Evolutionary conservation across 2,329 filamentous ascomycete species (phyloP).

Genomic region (Cladophialophora carrionii): DNA sequence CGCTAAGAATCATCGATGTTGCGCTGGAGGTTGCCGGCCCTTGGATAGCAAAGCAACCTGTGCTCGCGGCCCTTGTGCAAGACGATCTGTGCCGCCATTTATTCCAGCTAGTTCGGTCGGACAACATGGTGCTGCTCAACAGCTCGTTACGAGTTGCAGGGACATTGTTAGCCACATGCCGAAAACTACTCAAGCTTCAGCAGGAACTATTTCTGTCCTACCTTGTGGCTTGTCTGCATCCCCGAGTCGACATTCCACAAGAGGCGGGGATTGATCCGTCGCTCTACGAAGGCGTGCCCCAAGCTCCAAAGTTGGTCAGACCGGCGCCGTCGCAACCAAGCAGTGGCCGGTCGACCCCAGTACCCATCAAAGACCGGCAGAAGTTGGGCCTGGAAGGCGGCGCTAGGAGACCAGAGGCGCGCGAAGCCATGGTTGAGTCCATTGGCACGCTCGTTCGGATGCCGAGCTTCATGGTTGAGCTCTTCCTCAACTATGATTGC

Average conservation of each 20-base stretch:
- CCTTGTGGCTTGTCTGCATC: conserved; percentile 88
- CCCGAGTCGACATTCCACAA: conserved; percentile 87
- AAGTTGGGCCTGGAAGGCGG: conserved; percentile 91
- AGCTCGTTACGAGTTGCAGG: conserved; percentile 90
- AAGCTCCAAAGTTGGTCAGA: conserved; percentile 84
- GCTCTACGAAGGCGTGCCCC: conserved; percentile 89
- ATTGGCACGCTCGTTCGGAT: conserved; percentile 89
- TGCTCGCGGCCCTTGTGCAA: conserved; percentile 82
- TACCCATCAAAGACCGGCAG: conserved; percentile 88
- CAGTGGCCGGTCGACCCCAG: conserved; percentile 85
- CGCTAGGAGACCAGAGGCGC: conserved; percentile 86
- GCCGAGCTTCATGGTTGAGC: conserved; percentile 89
- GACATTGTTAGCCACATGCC: conserved; percentile 86
- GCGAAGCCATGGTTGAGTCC: conserved; percentile 98
- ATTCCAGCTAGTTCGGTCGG: conserved; percentile 93
- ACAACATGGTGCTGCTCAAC: conserved; percentile 93
- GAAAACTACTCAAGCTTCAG: conserved; percentile 87
- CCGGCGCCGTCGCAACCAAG: conserved; percentile 71
- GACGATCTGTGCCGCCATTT: conserved; percentile 91
- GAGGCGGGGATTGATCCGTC: conserved; percentile 88
- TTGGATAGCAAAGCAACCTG: conserved; percentile 89
- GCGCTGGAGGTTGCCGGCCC: conserved; percentile 94
- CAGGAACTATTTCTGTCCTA: conserved; percentile 97
- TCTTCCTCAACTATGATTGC: conserved; percentile 98
- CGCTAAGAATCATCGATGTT: conserved; percentile 93